Percentiles rank a stretch among this genome's conserved stretches.
phyloP scores from a whole-genome alignment of 2,329 filamentous ascomycete genomes.

The Incumbomyces lentus region DNA sequence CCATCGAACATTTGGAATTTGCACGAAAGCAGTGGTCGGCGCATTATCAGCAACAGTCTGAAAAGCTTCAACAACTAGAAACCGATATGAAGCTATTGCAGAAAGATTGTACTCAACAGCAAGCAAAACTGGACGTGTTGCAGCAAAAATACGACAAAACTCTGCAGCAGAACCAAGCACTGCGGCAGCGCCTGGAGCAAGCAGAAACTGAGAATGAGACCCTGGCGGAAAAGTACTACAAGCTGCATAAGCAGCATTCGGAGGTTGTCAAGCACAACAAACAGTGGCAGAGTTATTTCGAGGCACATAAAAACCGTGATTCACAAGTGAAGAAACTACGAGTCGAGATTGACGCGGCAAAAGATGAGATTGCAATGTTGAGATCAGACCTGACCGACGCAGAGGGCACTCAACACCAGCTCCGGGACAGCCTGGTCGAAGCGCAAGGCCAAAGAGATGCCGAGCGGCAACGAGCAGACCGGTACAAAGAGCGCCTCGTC shows the following conservation, averaged over 20 bases:
- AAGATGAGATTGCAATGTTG: not conserved
- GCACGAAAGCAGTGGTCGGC: constrained; percentile 2
- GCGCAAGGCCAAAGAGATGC: not conserved
- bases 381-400: not conserved
- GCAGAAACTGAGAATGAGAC: not conserved
- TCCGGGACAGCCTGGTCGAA: constrained; percentile 2
- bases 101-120: constrained; percentile 1
- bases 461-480: not conserved
- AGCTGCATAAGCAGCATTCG: not conserved
- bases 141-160: constrained; percentile 4
- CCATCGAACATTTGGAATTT: constrained; percentile 1
- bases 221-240: not conserved
- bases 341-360: not conserved
- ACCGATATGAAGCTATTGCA: not conserved
- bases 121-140: constrained; percentile 1
- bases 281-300: not conserved
- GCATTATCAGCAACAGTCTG: constrained; percentile 5
- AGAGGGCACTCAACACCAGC: not conserved
- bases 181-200: constrained; percentile 1
- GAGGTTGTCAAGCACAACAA: constrained; percentile 5
- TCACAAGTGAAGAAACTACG: not conserved
- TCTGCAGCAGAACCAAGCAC: constrained; percentile 3
- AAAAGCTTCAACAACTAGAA: constrained; percentile 1
- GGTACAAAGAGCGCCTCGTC: constrained; percentile 2
- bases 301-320: not conserved